Percentiles rank a stretch among this genome's conserved stretches.
phyloP scores from a whole-genome alignment of 2,329 filamentous ascomycete species.

The Karstenula rhodostoma region DNA sequence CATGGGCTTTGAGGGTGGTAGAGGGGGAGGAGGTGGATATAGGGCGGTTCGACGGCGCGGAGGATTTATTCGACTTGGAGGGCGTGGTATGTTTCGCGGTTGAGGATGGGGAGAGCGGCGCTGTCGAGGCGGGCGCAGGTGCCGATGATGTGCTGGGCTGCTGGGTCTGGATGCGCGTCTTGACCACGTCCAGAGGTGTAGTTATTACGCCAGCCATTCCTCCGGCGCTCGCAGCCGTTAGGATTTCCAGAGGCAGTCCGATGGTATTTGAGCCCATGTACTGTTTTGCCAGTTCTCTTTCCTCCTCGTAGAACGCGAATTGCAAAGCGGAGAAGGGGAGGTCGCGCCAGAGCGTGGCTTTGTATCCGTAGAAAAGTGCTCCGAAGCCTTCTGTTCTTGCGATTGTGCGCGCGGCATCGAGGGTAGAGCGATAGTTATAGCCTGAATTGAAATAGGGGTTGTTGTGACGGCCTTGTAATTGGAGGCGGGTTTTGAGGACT shows the following conservation, averaged over 20 bases:
- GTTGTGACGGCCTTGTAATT: conserved; percentile 93
- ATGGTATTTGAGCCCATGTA: conserved; percentile 85
- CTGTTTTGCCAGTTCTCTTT: conserved; percentile 79
- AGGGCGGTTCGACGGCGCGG: conserved; percentile 61
- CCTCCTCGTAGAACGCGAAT: conserved; percentile 98
- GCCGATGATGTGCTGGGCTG: conserved; percentile 60
- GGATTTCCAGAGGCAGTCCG: conserved; percentile 81
- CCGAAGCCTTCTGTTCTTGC: conserved; percentile 80
- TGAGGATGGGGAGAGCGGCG: conserved; percentile 28
- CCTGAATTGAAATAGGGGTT: conserved; percentile 93
- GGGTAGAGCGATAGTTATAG: conserved; percentile 91
- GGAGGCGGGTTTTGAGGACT: conserved; percentile 95
- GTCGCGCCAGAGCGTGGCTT: conserved; percentile 92
- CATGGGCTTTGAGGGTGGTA: conserved; percentile 80
- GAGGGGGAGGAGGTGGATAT: conserved; percentile 93
- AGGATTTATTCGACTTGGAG: conserved; percentile 32
- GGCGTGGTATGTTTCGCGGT: conserved; percentile 43
- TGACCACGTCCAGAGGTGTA: conserved; percentile 95
- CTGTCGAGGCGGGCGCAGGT: conserved; percentile 25
- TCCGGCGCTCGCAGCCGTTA: conserved; percentile 89
- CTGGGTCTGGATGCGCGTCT: conserved; percentile 95
- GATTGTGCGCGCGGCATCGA: conserved; percentile 87
- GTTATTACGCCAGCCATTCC: conserved; percentile 94
- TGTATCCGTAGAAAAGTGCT: conserved; percentile 96
- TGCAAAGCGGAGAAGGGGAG: conserved; percentile 95